A percentile compares a stretch with the other conserved stretches of the same genome.
phyloP scores from a whole-genome alignment of 805 yeast genomes.

The Yarrowia yakushimensis region DNA sequence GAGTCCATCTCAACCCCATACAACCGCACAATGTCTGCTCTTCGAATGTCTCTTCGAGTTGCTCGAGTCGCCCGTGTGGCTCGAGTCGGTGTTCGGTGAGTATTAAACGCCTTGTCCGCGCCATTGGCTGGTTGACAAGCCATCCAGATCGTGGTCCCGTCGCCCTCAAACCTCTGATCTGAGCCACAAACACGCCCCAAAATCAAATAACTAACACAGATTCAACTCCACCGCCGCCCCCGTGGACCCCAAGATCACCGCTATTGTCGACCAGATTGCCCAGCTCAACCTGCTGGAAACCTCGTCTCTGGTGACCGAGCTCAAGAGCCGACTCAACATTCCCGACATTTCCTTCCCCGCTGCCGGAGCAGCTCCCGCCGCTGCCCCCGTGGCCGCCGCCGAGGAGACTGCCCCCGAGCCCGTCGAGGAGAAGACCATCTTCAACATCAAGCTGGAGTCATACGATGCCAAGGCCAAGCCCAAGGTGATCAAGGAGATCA shows the following conservation, averaged over 20 bases:
- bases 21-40: constrained; percentile 23
- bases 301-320: constrained; percentile 74
- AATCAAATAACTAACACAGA: constrained; percentile 8
- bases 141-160: not conserved
- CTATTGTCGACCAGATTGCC: constrained; percentile 88
- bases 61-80: constrained; percentile 23
- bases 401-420: constrained; percentile 76
- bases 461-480: constrained; percentile 95
- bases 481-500: constrained; percentile 95
- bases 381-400: constrained; percentile 63
- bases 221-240: constrained; percentile 42
- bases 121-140: not conserved
- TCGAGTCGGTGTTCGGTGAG: constrained; percentile 24
- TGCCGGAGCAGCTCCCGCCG: constrained; percentile 53
- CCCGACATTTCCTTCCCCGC: constrained; percentile 89
- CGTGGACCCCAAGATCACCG: constrained; percentile 81
- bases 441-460: constrained; percentile 84
- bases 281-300: constrained; percentile 90
- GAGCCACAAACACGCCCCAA: not conserved
- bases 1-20: constrained; percentile 17
- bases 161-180: not conserved
- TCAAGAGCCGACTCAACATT: constrained; percentile 71
- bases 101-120: not conserved
- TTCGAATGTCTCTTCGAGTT: constrained; percentile 25
- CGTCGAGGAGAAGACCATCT: constrained; percentile 89